phyloP scores from a whole-genome alignment of 768 basidiomycete genomes.

The Lanmaoa rubissima region DNA sequence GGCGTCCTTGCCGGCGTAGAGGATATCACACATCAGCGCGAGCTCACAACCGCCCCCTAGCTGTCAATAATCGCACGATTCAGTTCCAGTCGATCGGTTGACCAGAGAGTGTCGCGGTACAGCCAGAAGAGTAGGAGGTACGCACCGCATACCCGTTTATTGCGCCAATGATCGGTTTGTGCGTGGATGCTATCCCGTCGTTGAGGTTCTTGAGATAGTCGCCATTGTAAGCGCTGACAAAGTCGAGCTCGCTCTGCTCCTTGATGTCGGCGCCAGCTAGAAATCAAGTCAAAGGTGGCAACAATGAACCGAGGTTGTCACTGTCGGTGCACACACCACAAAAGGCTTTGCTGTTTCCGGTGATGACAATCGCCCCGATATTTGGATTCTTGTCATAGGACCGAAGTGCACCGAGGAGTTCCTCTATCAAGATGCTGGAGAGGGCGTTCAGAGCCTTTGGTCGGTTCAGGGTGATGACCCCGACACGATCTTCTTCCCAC shows the following conservation, averaged over 20 bases:
- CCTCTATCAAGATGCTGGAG: constrained; percentile 68
- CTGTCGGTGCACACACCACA: constrained; percentile 6
- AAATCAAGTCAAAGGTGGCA: background rate
- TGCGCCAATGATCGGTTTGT: constrained; percentile 92
- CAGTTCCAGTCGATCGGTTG: background rate
- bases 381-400: constrained; percentile 65
- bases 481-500: constrained; percentile 22
- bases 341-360: constrained; percentile 86
- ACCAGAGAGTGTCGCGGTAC: background rate
- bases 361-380: constrained; percentile 86
- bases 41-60: constrained; percentile 97
- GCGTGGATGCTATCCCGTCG: constrained; percentile 47
- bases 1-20: constrained; percentile 83
- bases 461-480: constrained; percentile 77
- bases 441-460: constrained; percentile 89
- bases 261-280: constrained; percentile 94
- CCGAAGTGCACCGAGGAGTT: constrained; percentile 73
- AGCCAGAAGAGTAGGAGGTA: background rate
- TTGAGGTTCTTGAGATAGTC: constrained; percentile 47
- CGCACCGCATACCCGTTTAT: constrained; percentile 86
- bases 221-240: constrained; percentile 43
- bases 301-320: background rate
- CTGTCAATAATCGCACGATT: constrained; percentile 42
- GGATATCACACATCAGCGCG: constrained; percentile 93
- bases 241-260: constrained; percentile 89